A percentile compares a stretch with the other conserved stretches of the same genome.
Conservation (phyloP, 495 filamentous ascomycete species). For the Neurospora sp. region DNA sequence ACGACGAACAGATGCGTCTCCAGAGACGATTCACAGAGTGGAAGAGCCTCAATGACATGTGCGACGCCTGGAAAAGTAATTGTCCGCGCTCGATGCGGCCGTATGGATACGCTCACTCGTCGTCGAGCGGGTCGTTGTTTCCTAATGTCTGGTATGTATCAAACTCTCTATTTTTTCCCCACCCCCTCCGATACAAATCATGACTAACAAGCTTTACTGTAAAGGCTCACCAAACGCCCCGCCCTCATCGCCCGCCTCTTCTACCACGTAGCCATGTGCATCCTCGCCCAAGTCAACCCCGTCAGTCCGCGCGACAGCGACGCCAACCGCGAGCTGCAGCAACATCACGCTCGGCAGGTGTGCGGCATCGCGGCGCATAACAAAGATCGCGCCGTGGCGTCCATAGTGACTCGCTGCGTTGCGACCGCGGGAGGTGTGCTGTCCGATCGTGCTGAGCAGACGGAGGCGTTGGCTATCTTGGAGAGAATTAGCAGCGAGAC, state of each 20-base stretch:
- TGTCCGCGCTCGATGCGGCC: constrained; percentile 82
- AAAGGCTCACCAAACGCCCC: constrained; percentile 71
- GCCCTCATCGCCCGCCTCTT: constrained; percentile 78
- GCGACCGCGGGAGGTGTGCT: constrained; percentile 71
- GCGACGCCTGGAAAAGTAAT: constrained; percentile 68
- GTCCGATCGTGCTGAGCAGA: constrained; percentile 58
- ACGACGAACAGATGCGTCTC: constrained; percentile 51
- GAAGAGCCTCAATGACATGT: constrained; percentile 61
- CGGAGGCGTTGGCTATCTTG: constrained; percentile 72
- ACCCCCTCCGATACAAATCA: no score
- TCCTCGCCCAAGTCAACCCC: constrained; percentile 77
- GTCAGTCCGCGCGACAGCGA: constrained; percentile 37
- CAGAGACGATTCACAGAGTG: constrained; percentile 66
- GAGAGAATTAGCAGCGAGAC: constrained; percentile 65
- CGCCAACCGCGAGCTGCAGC: constrained; percentile 59
- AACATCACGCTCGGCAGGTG: constrained; percentile 65
- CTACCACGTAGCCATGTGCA: constrained; percentile 74
- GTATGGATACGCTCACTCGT: constrained; percentile 64
- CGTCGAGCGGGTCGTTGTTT: constrained; percentile 60
- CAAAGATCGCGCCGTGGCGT: constrained; percentile 69
- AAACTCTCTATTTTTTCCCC: neutral
- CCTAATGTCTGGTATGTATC: constrained; percentile 71
- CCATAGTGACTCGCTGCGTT: constrained; percentile 67
- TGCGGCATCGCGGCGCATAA: constrained; percentile 83
- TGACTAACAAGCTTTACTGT: constrained; percentile 3